Evolutionary conservation across 2,329 filamentous ascomycete species (phyloP).

Genomic region (Epicoccum sorghinum): DNA sequence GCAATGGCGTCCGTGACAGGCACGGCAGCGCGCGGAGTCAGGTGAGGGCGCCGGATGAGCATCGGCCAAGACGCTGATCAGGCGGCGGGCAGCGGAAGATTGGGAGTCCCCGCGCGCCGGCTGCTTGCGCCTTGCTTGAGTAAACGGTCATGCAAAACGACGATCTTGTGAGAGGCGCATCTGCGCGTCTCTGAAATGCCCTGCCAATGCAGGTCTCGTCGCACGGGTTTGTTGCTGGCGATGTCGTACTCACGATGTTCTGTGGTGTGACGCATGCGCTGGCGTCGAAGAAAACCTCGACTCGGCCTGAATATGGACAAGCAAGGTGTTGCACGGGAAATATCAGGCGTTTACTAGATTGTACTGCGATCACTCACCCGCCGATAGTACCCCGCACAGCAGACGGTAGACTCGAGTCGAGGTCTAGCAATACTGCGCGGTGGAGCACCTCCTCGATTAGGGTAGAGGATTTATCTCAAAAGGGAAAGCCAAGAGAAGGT

Average conservation of each 20-base stretch:
- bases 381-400: not conserved
- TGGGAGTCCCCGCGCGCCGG: slow-evolving; percentile 17
- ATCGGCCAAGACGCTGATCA: slow-evolving; percentile 9
- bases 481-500: not conserved
- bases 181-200: not conserved
- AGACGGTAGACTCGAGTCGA: not conserved
- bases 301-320: not conserved
- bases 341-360: not conserved
- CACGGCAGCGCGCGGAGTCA: slow-evolving; percentile 22
- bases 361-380: not conserved
- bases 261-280: slow-evolving; percentile 21
- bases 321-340: not conserved
- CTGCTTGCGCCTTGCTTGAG: slow-evolving; percentile 2
- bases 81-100: not conserved
- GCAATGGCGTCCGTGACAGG: slow-evolving; percentile 26
- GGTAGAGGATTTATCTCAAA: slow-evolving; percentile 21
- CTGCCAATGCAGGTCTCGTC: not conserved
- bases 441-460: slow-evolving; percentile 26
- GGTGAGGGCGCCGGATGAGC: slow-evolving; percentile 20
- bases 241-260: slow-evolving; percentile 15
- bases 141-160: slow-evolving; percentile 15
- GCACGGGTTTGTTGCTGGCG: not conserved
- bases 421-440: not conserved
- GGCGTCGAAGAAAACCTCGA: slow-evolving; percentile 1
- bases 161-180: not conserved